These are phyloP conservation scores for Pichia sp. DNA, from an alignment of 1,139 yeast species.

Conservation along the genomic window DNA sequence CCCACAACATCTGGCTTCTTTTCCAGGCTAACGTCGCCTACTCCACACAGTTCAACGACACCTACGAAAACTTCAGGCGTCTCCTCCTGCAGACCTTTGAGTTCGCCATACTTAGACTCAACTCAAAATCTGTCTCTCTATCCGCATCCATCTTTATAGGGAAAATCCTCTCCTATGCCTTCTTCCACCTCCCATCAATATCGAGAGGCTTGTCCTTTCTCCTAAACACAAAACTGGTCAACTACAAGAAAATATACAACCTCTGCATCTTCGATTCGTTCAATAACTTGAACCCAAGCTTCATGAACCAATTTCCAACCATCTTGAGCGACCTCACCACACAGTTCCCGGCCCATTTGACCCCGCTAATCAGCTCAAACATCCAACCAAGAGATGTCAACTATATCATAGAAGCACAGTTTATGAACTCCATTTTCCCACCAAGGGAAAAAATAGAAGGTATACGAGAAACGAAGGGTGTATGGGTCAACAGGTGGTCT, in stretches of 20 bases:
- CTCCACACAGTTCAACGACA: constrained; percentile 11
- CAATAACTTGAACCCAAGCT: constrained; percentile 6
- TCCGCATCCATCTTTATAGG: constrained; percentile 74
- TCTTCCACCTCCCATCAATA: constrained; percentile 56
- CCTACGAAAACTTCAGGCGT: constrained; percentile 30
- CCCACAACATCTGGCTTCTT: constrained; percentile 61
- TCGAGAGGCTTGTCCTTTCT: constrained; percentile 59
- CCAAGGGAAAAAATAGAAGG: constrained; percentile 55
- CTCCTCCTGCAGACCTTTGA: constrained; percentile 52
- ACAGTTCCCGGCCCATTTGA: constrained; percentile 40
- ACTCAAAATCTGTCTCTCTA: constrained; percentile 52
- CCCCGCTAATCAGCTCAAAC: constrained; percentile 36
- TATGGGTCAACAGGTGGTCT: constrained; percentile 70
- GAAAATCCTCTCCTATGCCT: constrained; percentile 67
- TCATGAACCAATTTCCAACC: constrained; percentile 8
- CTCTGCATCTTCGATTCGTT: constrained; percentile 17
- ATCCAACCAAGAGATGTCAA: constrained; percentile 27
- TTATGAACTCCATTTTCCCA: constrained; percentile 35
- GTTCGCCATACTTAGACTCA: constrained; percentile 49
- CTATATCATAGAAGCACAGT: constrained; percentile 28
- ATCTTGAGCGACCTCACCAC: constrained; percentile 19
- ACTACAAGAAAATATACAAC: constrained; percentile 32
- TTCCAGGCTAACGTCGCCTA: constrained; percentile 16
- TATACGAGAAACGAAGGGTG: constrained; percentile 56
- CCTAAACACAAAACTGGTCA: constrained; percentile 47